These are phyloP conservation scores for Claviceps humidiphila DNA, from an alignment of 2,329 filamentous ascomycete genomes.

Conservation along the genomic window DNA sequence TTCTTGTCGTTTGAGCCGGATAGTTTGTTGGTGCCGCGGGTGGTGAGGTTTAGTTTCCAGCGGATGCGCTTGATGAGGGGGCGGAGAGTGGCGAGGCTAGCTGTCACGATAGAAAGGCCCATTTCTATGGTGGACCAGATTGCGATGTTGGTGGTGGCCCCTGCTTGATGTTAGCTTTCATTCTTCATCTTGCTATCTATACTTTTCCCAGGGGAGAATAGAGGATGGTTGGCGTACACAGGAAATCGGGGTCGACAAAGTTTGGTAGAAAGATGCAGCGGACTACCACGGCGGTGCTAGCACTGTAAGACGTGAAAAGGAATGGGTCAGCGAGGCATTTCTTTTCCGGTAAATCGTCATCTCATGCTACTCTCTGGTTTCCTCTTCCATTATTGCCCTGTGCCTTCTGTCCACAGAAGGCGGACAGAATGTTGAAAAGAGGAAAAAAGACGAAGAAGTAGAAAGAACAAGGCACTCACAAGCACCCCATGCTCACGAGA, in stretches of 20 bases:
- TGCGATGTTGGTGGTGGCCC: constrained; percentile 28
- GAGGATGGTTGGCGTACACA: constrained; percentile 20
- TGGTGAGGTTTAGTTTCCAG: constrained; percentile 17
- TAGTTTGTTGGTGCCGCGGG: background rate
- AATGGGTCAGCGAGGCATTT: background rate
- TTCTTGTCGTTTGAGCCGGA: background rate
- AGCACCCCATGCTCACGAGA: constrained; percentile 43
- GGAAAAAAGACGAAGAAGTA: background rate
- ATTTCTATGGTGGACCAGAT: constrained; percentile 36
- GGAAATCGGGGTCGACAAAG: constrained; percentile 27
- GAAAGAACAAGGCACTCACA: constrained; percentile 18
- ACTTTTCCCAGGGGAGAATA: background rate
- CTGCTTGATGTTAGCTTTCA: constrained; percentile 7
- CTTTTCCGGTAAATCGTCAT: background rate
- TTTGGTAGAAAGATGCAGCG: constrained; percentile 25
- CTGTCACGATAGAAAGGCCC: constrained; percentile 34
- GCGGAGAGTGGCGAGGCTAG: constrained; percentile 32
- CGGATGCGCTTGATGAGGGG: constrained; percentile 26
- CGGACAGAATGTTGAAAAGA: background rate
- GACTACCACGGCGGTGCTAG: constrained; percentile 30
- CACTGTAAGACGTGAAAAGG: constrained; percentile 6
- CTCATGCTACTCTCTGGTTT: background rate
- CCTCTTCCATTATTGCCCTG: no score
- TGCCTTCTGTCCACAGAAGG: no score
- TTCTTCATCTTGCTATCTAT: no score